phyloP scores from a whole-genome alignment of 371 early-diverging fungal species.

The Actinomucor elegans region DNA sequence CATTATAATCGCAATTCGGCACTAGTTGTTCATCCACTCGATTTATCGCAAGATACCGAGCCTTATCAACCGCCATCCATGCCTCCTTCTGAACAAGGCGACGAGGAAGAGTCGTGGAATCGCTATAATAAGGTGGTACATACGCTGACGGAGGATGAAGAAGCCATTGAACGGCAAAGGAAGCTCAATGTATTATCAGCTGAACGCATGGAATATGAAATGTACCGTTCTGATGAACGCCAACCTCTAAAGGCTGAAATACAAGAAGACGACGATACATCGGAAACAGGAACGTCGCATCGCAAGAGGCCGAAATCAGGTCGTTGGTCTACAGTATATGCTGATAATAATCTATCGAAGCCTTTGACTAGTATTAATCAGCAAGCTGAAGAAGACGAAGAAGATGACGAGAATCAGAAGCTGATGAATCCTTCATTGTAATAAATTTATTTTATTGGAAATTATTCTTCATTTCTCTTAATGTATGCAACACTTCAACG shows the following conservation, averaged over 20 bases:
- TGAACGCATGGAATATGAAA: constrained; percentile 28
- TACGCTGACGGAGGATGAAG: constrained; percentile 2
- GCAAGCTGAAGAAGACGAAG: neutral
- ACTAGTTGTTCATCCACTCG: constrained; percentile 22
- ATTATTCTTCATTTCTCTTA: constrained; percentile 79
- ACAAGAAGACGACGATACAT: neutral
- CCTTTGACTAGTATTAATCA: neutral
- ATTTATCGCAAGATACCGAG: constrained; percentile 11
- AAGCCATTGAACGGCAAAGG: constrained; percentile 8
- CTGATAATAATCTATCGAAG: neutral
- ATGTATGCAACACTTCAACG: constrained; percentile 72
- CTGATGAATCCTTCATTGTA: neutral
- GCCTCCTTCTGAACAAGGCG: constrained; percentile 2
- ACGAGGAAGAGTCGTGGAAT: constrained; percentile 5
- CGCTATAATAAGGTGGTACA: constrained; percentile 3
- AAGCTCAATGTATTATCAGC: constrained; percentile 6
- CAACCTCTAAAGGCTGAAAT: neutral
- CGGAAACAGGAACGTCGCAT: neutral
- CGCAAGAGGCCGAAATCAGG: constrained; percentile 4
- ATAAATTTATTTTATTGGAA: constrained; percentile 5
- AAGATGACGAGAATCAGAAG: neutral
- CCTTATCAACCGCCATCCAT: constrained; percentile 16
- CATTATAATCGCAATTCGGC: neutral
- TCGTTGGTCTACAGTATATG: constrained; percentile 12
- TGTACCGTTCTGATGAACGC: constrained; percentile 11